These are phyloP conservation scores for Salix caprea DNA, from an alignment of 345 rosid species.

Conservation along the genomic window DNA sequence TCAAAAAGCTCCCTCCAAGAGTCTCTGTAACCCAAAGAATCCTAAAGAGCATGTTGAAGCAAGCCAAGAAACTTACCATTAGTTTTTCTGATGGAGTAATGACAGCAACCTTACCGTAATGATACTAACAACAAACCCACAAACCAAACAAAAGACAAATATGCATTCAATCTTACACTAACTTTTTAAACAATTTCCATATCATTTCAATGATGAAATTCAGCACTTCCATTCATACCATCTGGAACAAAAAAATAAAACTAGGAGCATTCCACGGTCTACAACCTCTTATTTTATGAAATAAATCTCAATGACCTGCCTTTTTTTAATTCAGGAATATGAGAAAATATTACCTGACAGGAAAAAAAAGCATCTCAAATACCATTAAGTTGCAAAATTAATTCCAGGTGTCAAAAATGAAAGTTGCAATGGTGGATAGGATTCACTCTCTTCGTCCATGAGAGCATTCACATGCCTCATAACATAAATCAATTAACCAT, in stretches of 20 bases:
- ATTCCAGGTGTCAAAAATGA: no score
- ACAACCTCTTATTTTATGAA: neutral
- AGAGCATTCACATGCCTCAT: no score
- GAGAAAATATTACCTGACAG: no score
- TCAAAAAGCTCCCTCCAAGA: slow-evolving; percentile 95
- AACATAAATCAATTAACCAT: no score
- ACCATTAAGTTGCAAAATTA: no score
- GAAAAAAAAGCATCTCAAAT: no score
- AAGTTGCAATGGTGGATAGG: no score
- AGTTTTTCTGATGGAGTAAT: neutral
- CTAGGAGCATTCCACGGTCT: neutral
- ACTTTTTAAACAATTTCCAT: neutral
- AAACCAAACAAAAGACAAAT: neutral
- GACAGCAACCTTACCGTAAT: neutral
- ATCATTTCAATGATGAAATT: neutral
- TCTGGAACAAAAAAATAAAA: neutral
- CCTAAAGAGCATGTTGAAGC: slow-evolving; percentile 45
- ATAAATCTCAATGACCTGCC: neutral
- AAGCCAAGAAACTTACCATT: neutral
- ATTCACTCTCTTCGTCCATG: no score
- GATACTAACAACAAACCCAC: neutral
- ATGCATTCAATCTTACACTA: neutral
- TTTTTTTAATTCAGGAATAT: no score
- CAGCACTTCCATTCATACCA: neutral
- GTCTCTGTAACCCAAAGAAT: slow-evolving; percentile 50